Evolutionary conservation across 2,329 filamentous ascomycete genomes (phyloP).

Genomic region (Teratosphaeria pseudoeucalypti): DNA sequence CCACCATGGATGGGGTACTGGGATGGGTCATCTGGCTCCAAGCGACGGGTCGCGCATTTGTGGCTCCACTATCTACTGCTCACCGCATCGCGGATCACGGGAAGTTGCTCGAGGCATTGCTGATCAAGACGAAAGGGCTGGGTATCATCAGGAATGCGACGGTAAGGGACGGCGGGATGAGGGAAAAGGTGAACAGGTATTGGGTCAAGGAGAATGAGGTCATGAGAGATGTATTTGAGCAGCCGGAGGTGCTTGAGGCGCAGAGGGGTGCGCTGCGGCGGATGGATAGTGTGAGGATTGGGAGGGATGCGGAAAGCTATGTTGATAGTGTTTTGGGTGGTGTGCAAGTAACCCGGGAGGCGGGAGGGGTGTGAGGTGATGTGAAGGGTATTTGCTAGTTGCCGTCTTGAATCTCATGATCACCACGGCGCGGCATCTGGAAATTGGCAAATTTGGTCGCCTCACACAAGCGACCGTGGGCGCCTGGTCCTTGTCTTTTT

Average conservation of each 20-base stretch:
- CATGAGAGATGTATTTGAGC: conserved; percentile 67
- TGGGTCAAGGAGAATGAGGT: conserved; percentile 69
- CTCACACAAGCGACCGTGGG: background rate
- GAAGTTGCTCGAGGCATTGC: conserved; percentile 47
- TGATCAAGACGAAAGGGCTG: conserved; percentile 59
- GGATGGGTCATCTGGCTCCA: conserved; percentile 63
- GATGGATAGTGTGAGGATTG: conserved; percentile 52
- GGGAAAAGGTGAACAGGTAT: conserved; percentile 57
- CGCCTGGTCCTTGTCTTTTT: background rate
- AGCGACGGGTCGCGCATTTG: conserved; percentile 69
- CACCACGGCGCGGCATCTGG: background rate
- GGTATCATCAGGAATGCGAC: conserved; percentile 73
- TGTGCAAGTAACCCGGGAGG: background rate
- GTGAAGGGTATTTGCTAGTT: background rate
- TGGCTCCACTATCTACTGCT: conserved; percentile 48
- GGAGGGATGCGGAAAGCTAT: conserved; percentile 55
- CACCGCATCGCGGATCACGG: conserved; percentile 56
- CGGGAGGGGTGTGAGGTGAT: background rate
- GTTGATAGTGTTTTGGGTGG: conserved; percentile 21
- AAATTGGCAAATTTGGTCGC: background rate
- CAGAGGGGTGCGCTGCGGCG: conserved; percentile 57
- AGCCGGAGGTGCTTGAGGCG: conserved; percentile 61
- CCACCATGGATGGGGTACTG: conserved; percentile 52
- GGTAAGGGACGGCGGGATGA: conserved; percentile 60
- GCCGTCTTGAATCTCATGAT: background rate